Evolutionary conservation across 306 rosid species (phyloP).

Genomic region (Rosa persica): DNA sequence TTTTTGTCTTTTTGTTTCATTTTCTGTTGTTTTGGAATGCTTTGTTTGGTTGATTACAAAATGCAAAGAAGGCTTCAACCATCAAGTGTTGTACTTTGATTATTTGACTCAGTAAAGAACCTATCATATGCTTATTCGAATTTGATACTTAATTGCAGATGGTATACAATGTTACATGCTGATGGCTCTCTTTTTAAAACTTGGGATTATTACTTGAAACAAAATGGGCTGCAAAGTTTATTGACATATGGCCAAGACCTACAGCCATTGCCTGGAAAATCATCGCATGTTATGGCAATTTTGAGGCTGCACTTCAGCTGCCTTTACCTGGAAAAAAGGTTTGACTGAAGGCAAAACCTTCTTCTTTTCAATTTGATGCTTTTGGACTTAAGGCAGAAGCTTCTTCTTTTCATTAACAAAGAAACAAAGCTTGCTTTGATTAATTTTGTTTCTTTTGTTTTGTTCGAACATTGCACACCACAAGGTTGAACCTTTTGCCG

Average conservation of each 20-base stretch:
- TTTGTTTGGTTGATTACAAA: neutral
- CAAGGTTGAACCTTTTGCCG: no score
- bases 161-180: slow-evolving; percentile 88
- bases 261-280: slow-evolving; percentile 59
- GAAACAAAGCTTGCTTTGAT: no score
- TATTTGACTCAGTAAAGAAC: neutral
- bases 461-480: no score
- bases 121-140: neutral
- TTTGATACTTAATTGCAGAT: slow-evolving; percentile 50
- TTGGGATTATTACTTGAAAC: slow-evolving; percentile 43
- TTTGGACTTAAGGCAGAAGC: no score
- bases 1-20: neutral
- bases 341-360: no score
- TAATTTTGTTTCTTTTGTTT: no score
- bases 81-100: neutral
- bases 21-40: neutral
- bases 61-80: neutral
- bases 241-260: slow-evolving; percentile 74
- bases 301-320: slow-evolving; percentile 86
- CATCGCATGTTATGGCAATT: slow-evolving; percentile 60
- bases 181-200: slow-evolving; percentile 70
- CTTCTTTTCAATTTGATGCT: no score
- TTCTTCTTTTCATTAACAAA: no score
- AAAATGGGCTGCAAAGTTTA: slow-evolving; percentile 48
- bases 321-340: slow-evolving; percentile 75